Conservation (phyloP, 2,329 filamentous ascomycete genomes). For the Tolypocladium paradoxum region DNA sequence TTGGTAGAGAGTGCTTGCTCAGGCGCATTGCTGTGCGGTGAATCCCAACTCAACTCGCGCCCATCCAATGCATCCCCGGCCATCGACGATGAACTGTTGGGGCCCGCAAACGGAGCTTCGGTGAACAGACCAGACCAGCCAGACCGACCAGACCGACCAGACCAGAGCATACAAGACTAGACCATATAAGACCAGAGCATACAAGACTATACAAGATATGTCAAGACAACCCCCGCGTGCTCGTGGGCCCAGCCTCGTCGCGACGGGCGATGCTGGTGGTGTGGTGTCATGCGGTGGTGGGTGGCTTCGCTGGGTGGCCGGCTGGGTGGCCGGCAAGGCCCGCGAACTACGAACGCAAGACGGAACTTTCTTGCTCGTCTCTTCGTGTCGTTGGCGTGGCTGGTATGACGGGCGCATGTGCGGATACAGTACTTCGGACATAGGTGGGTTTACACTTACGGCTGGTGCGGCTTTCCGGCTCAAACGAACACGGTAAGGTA, state of each 20-base stretch:
- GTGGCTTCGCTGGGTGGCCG: background rate
- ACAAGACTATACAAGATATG: background rate
- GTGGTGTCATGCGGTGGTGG: background rate
- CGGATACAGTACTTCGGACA: too few relatives aligned
- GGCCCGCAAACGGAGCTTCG: background rate
- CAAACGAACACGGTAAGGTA: too few relatives aligned
- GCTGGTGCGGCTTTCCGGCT: background rate
- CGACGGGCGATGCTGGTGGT: background rate
- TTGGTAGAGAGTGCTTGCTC: too few relatives aligned
- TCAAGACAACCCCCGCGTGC: background rate
- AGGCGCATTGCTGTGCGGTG: background rate
- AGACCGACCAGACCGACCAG: too few relatives aligned
- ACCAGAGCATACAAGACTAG: too few relatives aligned
- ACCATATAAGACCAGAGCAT: too few relatives aligned
- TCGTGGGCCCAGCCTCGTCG: background rate
- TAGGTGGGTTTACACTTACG: too few relatives aligned
- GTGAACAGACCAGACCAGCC: too few relatives aligned
- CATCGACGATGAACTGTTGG: background rate
- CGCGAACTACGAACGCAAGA: background rate
- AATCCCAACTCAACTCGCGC: background rate
- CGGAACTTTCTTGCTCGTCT: background rate
- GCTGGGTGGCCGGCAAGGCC: too few relatives aligned
- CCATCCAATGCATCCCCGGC: background rate
- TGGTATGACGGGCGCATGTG: background rate
- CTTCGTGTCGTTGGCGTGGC: background rate